phyloP scores from a whole-genome alignment of 192 early-diverging fungal species.

The Funneliformis mosseae region DNA sequence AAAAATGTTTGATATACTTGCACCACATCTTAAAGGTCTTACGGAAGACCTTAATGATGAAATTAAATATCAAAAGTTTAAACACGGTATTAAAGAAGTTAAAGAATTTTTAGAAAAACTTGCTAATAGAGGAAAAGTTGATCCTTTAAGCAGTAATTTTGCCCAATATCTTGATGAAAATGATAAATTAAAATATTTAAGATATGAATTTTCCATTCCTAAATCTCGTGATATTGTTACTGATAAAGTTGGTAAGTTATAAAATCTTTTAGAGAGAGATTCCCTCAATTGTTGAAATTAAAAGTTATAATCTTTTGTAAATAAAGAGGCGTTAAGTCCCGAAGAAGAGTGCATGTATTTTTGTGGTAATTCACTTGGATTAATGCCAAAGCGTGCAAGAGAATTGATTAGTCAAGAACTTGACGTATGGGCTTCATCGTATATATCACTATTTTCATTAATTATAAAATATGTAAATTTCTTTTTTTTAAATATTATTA shows the following conservation, averaged over 20 bases:
- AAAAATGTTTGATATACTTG: conserved; percentile 15
- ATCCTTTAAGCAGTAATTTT: conserved; percentile 48
- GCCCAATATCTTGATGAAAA: conserved; percentile 59
- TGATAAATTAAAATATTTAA: conserved; percentile 61
- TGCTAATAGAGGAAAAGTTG: conserved; percentile 13
- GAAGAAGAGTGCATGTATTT: conserved; percentile 71
- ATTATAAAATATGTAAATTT: neutral
- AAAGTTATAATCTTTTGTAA: neutral
- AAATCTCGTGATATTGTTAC: conserved; percentile 49
- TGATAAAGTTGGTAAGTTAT: conserved; percentile 12
- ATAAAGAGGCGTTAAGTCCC: conserved; percentile 31
- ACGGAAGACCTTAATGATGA: conserved; percentile 6
- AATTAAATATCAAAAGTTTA: conserved; percentile 24
- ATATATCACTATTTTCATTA: conserved; percentile 24
- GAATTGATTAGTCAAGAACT: conserved; percentile 83
- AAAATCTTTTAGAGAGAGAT: neutral
- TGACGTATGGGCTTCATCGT: conserved; percentile 81
- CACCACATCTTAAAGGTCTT: conserved; percentile 14
- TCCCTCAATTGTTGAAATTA: neutral
- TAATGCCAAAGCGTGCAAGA: conserved; percentile 73
- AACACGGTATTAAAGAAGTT: conserved; percentile 25
- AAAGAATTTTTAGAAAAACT: conserved; percentile 23
- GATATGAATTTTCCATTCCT: conserved; percentile 75
- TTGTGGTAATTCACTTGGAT: conserved; percentile 94
- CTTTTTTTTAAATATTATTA: neutral